A percentile compares a stretch with the other conserved stretches of the same genome.
Conservation (phyloP, 202 grass and related monocot genomes). For the Hordeum pubiflorum region DNA sequence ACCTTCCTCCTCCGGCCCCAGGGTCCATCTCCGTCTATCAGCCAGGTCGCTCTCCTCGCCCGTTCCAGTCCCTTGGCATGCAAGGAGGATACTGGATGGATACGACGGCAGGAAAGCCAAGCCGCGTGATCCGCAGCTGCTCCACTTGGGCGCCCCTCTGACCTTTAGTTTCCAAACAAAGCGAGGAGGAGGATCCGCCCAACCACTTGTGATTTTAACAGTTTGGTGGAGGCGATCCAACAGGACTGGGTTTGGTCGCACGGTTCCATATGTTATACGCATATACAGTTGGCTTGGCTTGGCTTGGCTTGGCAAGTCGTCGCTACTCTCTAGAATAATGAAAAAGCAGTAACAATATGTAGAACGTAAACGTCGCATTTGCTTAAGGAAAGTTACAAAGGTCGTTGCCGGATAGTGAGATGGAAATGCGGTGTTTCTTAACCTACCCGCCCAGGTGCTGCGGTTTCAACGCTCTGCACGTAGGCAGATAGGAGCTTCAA, state of each 20-base stretch:
- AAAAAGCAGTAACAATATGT: not conserved
- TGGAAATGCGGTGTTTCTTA: not conserved
- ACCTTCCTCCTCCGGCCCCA: not conserved
- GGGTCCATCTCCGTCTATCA: not conserved
- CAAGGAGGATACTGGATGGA: slow-evolving; percentile 32
- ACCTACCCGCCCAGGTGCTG: not conserved
- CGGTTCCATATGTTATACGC: too few species aligned
- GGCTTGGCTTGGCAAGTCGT: too few species aligned
- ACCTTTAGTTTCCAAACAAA: slow-evolving; percentile 26
- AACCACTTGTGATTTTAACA: slow-evolving; percentile 48
- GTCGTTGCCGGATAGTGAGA: not conserved
- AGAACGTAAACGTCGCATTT: not conserved
- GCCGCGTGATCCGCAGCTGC: slow-evolving; percentile 13
- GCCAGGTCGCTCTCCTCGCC: slow-evolving; percentile 18
- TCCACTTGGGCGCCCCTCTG: slow-evolving; percentile 30
- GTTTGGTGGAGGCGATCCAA: slow-evolving; percentile 24
- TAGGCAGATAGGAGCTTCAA: not conserved
- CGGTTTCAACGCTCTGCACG: not conserved
- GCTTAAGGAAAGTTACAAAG: not conserved
- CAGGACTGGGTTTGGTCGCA: not conserved
- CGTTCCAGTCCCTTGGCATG: slow-evolving; percentile 36
- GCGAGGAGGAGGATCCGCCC: not conserved
- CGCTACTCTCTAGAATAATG: too few species aligned
- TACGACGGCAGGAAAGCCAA: slow-evolving; percentile 2
- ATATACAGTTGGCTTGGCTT: too few species aligned